A percentile compares a stretch with the other conserved stretches of the same genome.
Evolutionary conservation across 2,329 filamentous ascomycete genomes (phyloP).

Genomic region (Penicillium freii): DNA sequence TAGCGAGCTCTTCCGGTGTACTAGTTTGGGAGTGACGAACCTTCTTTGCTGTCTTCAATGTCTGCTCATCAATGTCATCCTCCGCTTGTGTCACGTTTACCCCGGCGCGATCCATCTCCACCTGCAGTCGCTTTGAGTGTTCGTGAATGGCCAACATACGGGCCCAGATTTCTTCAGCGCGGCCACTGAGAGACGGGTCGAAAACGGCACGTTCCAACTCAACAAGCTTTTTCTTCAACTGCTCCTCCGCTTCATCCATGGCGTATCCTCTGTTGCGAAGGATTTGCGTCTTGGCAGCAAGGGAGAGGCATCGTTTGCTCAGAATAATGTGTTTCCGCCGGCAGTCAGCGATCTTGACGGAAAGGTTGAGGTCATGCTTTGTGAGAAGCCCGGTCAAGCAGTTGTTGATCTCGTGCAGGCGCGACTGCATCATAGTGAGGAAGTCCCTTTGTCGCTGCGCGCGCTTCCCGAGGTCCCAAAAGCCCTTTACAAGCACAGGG

Average conservation of each 20-base stretch:
- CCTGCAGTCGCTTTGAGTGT: conserved; percentile 57
- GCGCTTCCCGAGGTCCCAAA: conserved; percentile 58
- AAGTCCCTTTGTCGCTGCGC: conserved; percentile 58
- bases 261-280: conserved; percentile 63
- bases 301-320: conserved; percentile 58
- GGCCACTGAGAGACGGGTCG: conserved; percentile 59
- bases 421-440: conserved; percentile 56
- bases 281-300: conserved; percentile 64
- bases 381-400: conserved; percentile 58
- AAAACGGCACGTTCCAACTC: conserved; percentile 58
- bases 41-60: conserved; percentile 61
- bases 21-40: conserved; percentile 37
- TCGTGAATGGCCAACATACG: conserved; percentile 63
- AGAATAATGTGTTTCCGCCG: conserved; percentile 59
- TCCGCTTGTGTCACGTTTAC: conserved; percentile 41
- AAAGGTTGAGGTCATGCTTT: conserved; percentile 60
- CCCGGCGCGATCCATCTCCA: conserved; percentile 59
- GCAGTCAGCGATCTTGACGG: conserved; percentile 58
- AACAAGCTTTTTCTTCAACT: conserved; percentile 60
- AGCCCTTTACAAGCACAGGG: conserved; percentile 60
- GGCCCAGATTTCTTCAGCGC: conserved; percentile 66
- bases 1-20: conserved; percentile 22
- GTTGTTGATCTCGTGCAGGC: conserved; percentile 65
- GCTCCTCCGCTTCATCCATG: conserved; percentile 63
- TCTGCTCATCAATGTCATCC: conserved; percentile 55